Conservation (phyloP, 352 stramenopile species). For the Pythium rhizo-oryzae region DNA sequence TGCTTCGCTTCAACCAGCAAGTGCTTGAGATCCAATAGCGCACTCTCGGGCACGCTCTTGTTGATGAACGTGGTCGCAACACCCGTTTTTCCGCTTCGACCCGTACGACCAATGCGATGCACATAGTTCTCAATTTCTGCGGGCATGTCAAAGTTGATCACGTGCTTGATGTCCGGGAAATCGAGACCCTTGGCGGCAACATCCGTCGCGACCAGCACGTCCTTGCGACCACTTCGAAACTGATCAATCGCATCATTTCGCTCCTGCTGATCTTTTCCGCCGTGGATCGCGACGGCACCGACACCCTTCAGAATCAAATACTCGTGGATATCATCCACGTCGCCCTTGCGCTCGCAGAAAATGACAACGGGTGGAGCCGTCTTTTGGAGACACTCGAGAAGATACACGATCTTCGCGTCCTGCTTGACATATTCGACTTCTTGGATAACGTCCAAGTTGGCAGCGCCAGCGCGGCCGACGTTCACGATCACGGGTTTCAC, state of each 20-base stretch:
- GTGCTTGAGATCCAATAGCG: constrained; percentile 98
- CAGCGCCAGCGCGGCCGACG: constrained; percentile 96
- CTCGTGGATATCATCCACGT: constrained; percentile 99
- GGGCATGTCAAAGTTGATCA: constrained; percentile 99
- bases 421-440: constrained; percentile 99
- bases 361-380: constrained; percentile 98
- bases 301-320: constrained; percentile 98
- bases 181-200: constrained; percentile 98
- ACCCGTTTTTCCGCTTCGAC: constrained; percentile 96
- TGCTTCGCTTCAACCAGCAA: constrained; percentile 98
- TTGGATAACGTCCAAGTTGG: constrained; percentile 99
- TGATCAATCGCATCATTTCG: constrained; percentile 96
- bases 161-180: constrained; percentile 99
- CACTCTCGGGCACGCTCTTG: constrained; percentile 95
- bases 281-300: constrained; percentile 96
- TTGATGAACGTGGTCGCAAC: constrained; percentile 99
- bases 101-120: constrained; percentile 98
- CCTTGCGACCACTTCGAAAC: constrained; percentile 95
- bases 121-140: constrained; percentile 99
- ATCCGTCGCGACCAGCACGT: constrained; percentile 99
- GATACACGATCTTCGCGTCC: constrained; percentile 98
- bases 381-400: constrained; percentile 99
- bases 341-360: constrained; percentile 97
- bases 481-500: constrained; percentile 99
- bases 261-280: constrained; percentile 97